phyloP scores from a whole-genome alignment of 2,329 filamentous ascomycete genomes.

The Chalaropsis ovoidea region DNA sequence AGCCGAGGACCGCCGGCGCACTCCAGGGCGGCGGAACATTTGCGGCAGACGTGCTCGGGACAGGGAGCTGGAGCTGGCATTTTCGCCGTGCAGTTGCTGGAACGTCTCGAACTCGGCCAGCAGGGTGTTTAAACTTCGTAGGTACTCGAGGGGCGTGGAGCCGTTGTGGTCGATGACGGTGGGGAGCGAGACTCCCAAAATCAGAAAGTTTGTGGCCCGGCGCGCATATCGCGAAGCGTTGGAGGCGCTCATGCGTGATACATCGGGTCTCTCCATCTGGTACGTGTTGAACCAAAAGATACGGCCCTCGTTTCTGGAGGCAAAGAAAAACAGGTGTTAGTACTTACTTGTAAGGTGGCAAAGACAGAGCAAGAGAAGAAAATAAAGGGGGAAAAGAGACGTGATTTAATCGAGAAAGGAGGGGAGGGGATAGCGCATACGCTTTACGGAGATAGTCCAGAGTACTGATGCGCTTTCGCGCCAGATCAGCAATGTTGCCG shows the following conservation, averaged over 20 bases:
- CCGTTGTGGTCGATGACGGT: conserved; percentile 81
- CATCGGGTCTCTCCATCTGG: conserved; percentile 73
- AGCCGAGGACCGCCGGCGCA: conserved; percentile 44
- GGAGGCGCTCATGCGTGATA: conserved; percentile 75
- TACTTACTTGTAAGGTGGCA: neutral
- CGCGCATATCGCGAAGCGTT: conserved; percentile 73
- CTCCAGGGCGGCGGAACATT: conserved; percentile 62
- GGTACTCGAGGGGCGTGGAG: conserved; percentile 69
- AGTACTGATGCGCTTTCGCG: conserved; percentile 86
- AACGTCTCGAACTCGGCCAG: conserved; percentile 89
- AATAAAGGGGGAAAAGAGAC: neutral
- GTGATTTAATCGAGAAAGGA: neutral
- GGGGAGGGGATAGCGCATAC: conserved; percentile 42
- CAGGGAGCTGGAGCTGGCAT: conserved; percentile 59
- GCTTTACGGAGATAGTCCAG: conserved; percentile 86
- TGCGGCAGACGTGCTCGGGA: conserved; percentile 70
- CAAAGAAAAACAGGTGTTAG: neutral
- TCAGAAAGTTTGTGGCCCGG: conserved; percentile 84
- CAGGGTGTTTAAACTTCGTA: conserved; percentile 74
- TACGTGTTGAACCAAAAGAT: conserved; percentile 98
- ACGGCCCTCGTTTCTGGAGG: conserved; percentile 70
- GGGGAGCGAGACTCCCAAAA: conserved; percentile 84
- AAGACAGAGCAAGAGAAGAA: neutral
- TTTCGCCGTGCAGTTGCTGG: conserved; percentile 73
- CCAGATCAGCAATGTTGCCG: conserved; percentile 68